Base-by-base conservation (phyloP, 2,329 filamentous ascomycete genomes). In the Aspergillus pseudoglaucus region DNA sequence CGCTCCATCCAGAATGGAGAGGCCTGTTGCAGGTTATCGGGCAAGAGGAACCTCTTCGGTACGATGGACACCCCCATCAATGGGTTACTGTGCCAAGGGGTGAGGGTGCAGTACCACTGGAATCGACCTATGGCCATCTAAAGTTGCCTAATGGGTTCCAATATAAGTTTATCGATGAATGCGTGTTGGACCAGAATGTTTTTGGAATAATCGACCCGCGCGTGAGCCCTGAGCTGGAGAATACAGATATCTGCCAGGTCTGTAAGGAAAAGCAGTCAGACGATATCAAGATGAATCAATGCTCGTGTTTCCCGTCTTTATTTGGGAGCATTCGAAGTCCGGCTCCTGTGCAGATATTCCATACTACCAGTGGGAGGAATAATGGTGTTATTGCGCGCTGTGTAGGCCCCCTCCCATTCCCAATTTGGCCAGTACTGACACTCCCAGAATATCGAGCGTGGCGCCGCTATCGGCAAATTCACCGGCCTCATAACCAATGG, bases 401-500 rank as follows among this genome's bases (percentile, higher is more conserved):
- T 44, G 59, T 60, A 55, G 17, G 55, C 47, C 20, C n/a, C 14
- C 15, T 4, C 12, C 22, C n/a, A 12, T 33, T 23, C 15, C 18
- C 23, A n/a, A 17, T 27, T 10, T 47, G 15, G 7, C 30, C 32
- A 22, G 25, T 22, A n/a, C 32, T 45, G n/a, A 45, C 32, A 6
- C 7, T 61, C 72, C 51, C 62, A 68, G 54, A 61, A 73, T 3
- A 78, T 81, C 46, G 75, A 79, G 40, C 68, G 75, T 27, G 78
- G 79, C 9, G 64, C 67, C 1, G 75, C 75, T 0, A 70, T 81
- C 14, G 77, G 76, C 2, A 78, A 81, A 57, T 80, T 81, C 48
- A 70, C 80, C 4, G 79, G 79, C 3, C 59, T 77, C 22, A 68
- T 81, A 27, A 81, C 78, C 1, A 75, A 72, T 45, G 77, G 73